Evolutionary conservation across 495 filamentous ascomycete genomes (phyloP).

Genomic region (Cercophora samala): DNA sequence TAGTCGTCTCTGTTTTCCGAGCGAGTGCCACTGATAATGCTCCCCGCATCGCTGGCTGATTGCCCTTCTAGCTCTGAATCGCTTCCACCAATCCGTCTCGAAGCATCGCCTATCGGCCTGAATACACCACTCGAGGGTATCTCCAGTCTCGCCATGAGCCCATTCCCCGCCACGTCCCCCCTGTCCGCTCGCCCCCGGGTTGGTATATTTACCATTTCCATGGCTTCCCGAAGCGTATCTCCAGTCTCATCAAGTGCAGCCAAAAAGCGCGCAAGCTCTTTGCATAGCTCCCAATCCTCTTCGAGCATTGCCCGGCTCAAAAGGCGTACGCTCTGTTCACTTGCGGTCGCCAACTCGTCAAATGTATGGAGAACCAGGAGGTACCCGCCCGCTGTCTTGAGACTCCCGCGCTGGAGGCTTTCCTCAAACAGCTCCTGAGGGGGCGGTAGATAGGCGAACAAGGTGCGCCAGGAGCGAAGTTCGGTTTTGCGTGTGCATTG

Average conservation of each 20-base stretch:
- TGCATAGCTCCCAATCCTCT: slow-evolving; percentile 94
- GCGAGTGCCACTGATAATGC: slow-evolving; percentile 20
- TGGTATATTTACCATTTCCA: slow-evolving; percentile 64
- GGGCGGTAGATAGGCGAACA: slow-evolving; percentile 85
- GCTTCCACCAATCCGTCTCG: slow-evolving; percentile 22
- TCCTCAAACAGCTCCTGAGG: slow-evolving; percentile 91
- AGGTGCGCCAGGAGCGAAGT: slow-evolving; percentile 86
- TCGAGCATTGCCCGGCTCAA: slow-evolving; percentile 77
- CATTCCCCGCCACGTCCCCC: slow-evolving; percentile 35
- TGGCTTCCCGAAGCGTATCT: slow-evolving; percentile 71
- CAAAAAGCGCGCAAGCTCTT: slow-evolving; percentile 88
- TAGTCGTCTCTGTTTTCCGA: slow-evolving; percentile 17
- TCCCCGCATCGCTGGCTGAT: slow-evolving; percentile 33
- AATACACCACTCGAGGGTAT: slow-evolving; percentile 41
- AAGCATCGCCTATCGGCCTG: slow-evolving; percentile 10
- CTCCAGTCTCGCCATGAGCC: slow-evolving; percentile 51
- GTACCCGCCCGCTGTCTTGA: slow-evolving; percentile 96
- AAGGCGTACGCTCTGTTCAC: slow-evolving; percentile 77
- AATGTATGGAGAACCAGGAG: slow-evolving; percentile 93
- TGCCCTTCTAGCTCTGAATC: slow-evolving; percentile 32
- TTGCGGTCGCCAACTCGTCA: slow-evolving; percentile 74
- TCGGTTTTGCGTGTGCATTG: slow-evolving; percentile 98
- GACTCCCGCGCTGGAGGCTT: slow-evolving; percentile 71
- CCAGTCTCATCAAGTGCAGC: slow-evolving; percentile 88
- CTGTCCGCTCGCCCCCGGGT: slow-evolving; percentile 34